These are phyloP conservation scores for Boletus patriciae DNA, from an alignment of 768 basidiomycete species.

Conservation along the genomic window DNA sequence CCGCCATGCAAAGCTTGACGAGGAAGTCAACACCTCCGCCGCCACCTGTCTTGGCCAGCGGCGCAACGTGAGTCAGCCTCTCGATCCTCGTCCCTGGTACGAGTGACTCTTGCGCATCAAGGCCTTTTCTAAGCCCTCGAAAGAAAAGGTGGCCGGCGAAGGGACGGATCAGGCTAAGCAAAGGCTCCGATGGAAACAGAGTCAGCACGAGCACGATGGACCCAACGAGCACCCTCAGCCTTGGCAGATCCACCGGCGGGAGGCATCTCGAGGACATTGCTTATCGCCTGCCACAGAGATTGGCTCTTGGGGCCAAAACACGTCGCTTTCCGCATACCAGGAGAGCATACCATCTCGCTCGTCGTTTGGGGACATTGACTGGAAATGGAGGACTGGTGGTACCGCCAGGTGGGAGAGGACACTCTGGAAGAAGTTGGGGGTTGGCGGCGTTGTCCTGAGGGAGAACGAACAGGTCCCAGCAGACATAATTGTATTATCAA, in stretches of 20 bases:
- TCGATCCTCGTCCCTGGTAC: conserved; percentile 72
- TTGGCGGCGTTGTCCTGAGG: conserved; percentile 90
- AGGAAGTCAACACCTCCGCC: conserved; percentile 94
- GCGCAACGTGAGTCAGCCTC: conserved; percentile 86
- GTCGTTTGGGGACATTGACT: conserved; percentile 78
- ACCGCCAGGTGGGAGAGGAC: conserved; percentile 91
- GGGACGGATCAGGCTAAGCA: conserved; percentile 63
- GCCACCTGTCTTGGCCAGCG: conserved; percentile 87
- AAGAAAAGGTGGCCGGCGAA: conserved; percentile 74
- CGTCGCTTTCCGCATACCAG: conserved; percentile 49
- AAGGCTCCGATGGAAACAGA: conserved; percentile 34
- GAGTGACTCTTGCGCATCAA: conserved; percentile 73
- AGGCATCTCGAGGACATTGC: conserved; percentile 64
- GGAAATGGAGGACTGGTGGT: conserved; percentile 63
- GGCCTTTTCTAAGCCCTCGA: conserved; percentile 74
- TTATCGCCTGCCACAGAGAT: conserved; percentile 37
- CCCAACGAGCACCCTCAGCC: conserved; percentile 41
- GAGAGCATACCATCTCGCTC: conserved; percentile 57
- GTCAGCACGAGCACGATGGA: conserved; percentile 47
- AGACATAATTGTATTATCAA: conserved; percentile 89
- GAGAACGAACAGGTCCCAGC: conserved; percentile 98
- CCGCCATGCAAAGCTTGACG: too few relatives aligned
- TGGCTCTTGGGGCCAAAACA: conserved; percentile 40
- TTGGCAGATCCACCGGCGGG: conserved; percentile 40
- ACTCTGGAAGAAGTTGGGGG: conserved; percentile 97